These are phyloP conservation scores for Dipodascopsis uninucleata DNA, from an alignment of 805 yeast genomes.

Conservation along the genomic window DNA sequence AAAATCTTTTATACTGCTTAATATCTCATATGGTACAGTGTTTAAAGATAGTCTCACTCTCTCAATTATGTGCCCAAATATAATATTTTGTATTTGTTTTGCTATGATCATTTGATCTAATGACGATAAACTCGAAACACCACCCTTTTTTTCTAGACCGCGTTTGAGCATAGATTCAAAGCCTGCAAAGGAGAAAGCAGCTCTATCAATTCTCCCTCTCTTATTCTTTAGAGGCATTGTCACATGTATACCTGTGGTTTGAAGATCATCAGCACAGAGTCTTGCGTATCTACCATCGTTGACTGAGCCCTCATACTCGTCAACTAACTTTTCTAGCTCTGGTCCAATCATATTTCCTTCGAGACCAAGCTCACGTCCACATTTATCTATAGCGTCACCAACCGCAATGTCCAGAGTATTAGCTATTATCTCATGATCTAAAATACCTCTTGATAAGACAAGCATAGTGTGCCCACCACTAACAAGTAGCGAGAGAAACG, in stretches of 20 bases:
- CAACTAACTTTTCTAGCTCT: constrained; percentile 62
- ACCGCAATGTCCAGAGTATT: constrained; percentile 83
- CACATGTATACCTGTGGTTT: constrained; percentile 1
- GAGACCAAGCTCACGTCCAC: constrained; percentile 80
- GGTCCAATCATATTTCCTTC: constrained; percentile 81
- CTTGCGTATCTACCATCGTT: neutral
- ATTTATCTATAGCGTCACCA: constrained; percentile 91
- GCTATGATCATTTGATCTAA: constrained; percentile 6
- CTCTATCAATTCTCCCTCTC: constrained; percentile 43
- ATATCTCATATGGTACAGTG: neutral
- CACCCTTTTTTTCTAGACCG: constrained; percentile 20
- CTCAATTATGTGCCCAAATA: constrained; percentile 69
- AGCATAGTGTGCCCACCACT: constrained; percentile 96
- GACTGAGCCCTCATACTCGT: constrained; percentile 32
- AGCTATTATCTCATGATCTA: constrained; percentile 62
- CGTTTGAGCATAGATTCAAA: constrained; percentile 56
- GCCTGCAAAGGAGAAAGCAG: constrained; percentile 74
- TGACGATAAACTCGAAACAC: constrained; percentile 3
- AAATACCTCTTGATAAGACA: constrained; percentile 58
- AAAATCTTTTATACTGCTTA: constrained; percentile 44
- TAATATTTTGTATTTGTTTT: constrained; percentile 47
- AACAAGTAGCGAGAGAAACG: constrained; percentile 69
- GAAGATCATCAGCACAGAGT: neutral
- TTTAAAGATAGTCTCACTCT: constrained; percentile 54
- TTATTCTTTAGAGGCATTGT: constrained; percentile 49